Evolutionary conservation across 2,329 filamentous ascomycete genomes (phyloP).

Genomic region (Aspergillus piperis): DNA sequence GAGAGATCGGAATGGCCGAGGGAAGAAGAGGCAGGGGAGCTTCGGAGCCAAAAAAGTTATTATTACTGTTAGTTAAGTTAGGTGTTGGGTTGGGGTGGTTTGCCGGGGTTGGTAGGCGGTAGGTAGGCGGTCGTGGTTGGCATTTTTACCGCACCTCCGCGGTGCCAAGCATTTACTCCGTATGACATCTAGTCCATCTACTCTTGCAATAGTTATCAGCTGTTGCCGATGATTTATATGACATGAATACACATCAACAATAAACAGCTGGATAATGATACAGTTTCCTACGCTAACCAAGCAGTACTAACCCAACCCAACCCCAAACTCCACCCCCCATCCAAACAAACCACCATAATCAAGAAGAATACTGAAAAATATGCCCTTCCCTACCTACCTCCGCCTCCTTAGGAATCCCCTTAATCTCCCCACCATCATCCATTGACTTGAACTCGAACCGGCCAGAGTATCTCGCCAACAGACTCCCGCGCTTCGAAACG

Average conservation of each 20-base stretch:
- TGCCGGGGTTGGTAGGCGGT: too few species aligned
- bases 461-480: conserved; percentile 26
- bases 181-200: too few species aligned
- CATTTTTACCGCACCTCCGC: too few species aligned
- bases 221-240: too few species aligned
- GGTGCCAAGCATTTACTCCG: neutral
- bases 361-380: conserved; percentile 34
- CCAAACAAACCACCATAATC: neutral
- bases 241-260: too few species aligned
- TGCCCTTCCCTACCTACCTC: conserved; percentile 42
- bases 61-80: neutral
- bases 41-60: neutral
- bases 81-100: too few species aligned
- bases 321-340: neutral
- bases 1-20: too few species aligned
- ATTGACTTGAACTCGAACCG: conserved; percentile 26
- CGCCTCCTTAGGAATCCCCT: conserved; percentile 61
- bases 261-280: too few species aligned
- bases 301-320: neutral
- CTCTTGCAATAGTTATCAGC: too few species aligned
- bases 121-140: too few species aligned
- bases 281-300: too few species aligned
- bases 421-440: conserved; percentile 50
- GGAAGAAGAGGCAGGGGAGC: too few species aligned
- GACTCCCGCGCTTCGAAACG: conserved; percentile 24